Evolutionary conservation across 805 yeast genomes (phyloP), one percentile per base, ranked within the genome.

Genomic region (Kregervanrija fluxuum): DNA sequence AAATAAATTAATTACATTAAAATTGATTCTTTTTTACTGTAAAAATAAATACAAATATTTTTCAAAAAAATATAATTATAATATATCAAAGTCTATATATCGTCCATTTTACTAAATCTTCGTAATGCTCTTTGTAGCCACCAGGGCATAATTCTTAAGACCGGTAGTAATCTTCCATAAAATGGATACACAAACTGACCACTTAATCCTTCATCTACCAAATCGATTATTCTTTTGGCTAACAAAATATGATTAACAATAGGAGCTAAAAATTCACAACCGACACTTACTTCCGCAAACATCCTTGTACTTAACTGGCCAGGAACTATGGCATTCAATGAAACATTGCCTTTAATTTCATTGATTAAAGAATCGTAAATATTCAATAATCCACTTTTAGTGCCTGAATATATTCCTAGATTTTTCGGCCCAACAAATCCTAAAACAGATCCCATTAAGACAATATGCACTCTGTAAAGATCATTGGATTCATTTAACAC

Each of bases 231-330:
- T 5, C 57, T 48, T 2, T 33, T 33, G 0, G 79, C 75, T 35
- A 77, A 55, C 30, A 56, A 54, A 1, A 37, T 32, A 41, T 64
- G 69, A 43, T 68, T 65, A 0, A 75, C 67, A 8, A 74, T 34
- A 0, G 82, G 82, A 0, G 80, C 79, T 37, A 76, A 54, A 46
- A 75, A 74, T 30, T 48, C 49, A 36, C 61, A 58, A 8, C 68
- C 61, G 4, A 73, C 71, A 2, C 55, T 50, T 8, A 74, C 71
- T 50, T 75, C 79, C 2, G 53, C 50, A 50, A 77, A 77, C 80
- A 77, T 74, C 9, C 52, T 55, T 0, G 77, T 65, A 37, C 66
- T 61, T 30, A 77, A 54, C 54, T 77, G 82, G 2, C 82, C 82
- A 0, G 81, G 79, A 2, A 67, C 48, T 6, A 75, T 69, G 10